These are phyloP conservation scores for Candida maris DNA, from an alignment of 805 yeast species.

Conservation along the genomic window DNA sequence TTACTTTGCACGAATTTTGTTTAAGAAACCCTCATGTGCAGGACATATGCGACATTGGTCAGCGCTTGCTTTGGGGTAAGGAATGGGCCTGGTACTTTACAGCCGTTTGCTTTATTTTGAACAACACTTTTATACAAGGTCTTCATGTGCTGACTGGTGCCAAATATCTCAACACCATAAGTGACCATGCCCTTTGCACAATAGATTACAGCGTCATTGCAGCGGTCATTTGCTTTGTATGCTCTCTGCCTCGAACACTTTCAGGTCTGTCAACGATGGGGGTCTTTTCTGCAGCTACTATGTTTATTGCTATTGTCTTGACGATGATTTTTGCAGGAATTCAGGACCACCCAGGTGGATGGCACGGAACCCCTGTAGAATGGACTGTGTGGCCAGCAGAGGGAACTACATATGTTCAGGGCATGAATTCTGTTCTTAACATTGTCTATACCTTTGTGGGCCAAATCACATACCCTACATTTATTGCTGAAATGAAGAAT, in stretches of 20 bases:
- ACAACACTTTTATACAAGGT: conserved; percentile 56
- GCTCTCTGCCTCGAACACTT: conserved; percentile 57
- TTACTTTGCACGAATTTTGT: conserved; percentile 53
- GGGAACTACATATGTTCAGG: conserved; percentile 52
- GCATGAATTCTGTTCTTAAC: conserved; percentile 54
- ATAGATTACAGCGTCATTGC: conserved; percentile 50
- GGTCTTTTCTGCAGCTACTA: conserved; percentile 51
- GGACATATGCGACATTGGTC: conserved; percentile 58
- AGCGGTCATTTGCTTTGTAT: conserved; percentile 44
- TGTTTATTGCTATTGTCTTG: conserved; percentile 53
- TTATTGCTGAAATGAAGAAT: conserved; percentile 54
- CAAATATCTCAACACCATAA: conserved; percentile 52
- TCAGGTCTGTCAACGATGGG: conserved; percentile 50
- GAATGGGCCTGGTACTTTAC: conserved; percentile 55
- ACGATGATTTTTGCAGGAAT: conserved; percentile 52
- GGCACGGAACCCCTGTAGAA: conserved; percentile 35
- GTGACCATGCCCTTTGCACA: conserved; percentile 45
- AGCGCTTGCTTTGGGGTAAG: conserved; percentile 49
- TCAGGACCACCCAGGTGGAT: conserved; percentile 45
- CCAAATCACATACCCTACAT: conserved; percentile 60
- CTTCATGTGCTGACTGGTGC: conserved; percentile 60
- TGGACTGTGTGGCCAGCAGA: conserved; percentile 47
- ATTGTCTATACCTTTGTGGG: conserved; percentile 64
- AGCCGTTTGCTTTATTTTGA: conserved; percentile 49
- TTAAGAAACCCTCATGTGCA: conserved; percentile 48